Conservation (phyloP, 352 stramenopile species). For the Pythium plurisporium region DNA sequence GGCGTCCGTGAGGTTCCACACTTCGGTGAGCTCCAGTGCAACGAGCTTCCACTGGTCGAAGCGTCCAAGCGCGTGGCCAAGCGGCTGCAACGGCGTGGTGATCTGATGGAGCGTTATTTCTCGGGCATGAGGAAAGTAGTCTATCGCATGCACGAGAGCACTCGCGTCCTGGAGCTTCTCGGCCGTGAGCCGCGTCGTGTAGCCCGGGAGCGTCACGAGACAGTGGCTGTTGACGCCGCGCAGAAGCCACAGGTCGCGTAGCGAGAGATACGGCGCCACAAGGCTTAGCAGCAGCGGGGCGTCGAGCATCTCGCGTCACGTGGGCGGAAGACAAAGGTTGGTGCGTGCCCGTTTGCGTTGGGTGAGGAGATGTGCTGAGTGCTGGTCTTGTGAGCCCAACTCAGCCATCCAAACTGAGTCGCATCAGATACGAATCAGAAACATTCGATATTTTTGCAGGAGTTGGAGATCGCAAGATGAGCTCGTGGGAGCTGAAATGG, state of each 20-base stretch:
- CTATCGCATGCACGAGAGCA: conserved; percentile 24
- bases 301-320: conserved; percentile 11
- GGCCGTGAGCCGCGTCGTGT: conserved; percentile 43
- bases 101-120: conserved; percentile 33
- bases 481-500: too few relatives aligned
- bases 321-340: background rate
- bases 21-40: conserved; percentile 36
- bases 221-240: conserved; percentile 27
- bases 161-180: conserved; percentile 24
- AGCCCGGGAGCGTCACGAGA: conserved; percentile 23
- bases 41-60: conserved; percentile 26
- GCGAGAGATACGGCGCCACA: conserved; percentile 43
- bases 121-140: conserved; percentile 38
- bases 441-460: conserved; percentile 1
- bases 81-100: conserved; percentile 24
- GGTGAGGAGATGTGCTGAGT: background rate
- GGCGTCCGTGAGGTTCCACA: conserved; percentile 49
- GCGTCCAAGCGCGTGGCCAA: conserved; percentile 31
- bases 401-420: background rate
- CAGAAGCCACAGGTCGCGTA: conserved; percentile 36
- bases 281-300: conserved; percentile 28
- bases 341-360: background rate
- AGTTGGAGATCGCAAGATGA: too few relatives aligned
- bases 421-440: conserved; percentile 1
- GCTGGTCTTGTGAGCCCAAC: conserved; percentile 1